phyloP scores from a whole-genome alignment of 768 basidiomycete genomes.

The Panaeolus cyanescens region DNA sequence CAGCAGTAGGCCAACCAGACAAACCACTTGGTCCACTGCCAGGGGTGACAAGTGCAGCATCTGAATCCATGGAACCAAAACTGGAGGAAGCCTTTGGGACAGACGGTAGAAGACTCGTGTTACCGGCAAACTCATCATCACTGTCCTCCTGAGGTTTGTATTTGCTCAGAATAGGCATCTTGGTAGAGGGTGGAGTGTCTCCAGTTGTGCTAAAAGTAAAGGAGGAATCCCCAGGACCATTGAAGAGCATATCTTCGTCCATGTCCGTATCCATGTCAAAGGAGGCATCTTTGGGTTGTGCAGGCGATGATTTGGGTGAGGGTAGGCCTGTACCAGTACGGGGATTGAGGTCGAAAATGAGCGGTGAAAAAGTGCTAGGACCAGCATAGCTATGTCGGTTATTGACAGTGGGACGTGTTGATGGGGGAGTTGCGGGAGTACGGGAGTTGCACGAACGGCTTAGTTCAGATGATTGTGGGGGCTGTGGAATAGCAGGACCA shows the following conservation, averaged over 20 bases:
- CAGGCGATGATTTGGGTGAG: slow-evolving; percentile 57
- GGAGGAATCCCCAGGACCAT: slow-evolving; percentile 45
- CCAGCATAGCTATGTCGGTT: slow-evolving; percentile 74
- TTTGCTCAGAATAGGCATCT: slow-evolving; percentile 59
- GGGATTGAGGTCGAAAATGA: slow-evolving; percentile 45
- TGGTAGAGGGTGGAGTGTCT: slow-evolving; percentile 55
- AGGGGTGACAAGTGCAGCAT: slow-evolving; percentile 74
- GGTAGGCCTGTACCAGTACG: slow-evolving; percentile 29
- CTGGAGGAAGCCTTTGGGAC: slow-evolving; percentile 66
- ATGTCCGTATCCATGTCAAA: slow-evolving; percentile 34
- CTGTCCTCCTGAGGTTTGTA: slow-evolving; percentile 69
- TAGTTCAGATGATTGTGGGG: slow-evolving; percentile 27
- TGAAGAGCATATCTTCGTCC: slow-evolving; percentile 61
- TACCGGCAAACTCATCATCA: slow-evolving; percentile 53
- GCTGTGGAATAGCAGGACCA: slow-evolving; percentile 52
- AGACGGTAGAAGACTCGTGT: slow-evolving; percentile 30
- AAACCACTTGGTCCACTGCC: slow-evolving; percentile 49
- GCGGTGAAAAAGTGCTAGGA: slow-evolving; percentile 26
- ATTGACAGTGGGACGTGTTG: slow-evolving; percentile 27
- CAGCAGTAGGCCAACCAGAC: slow-evolving; percentile 65
- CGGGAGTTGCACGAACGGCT: slow-evolving; percentile 13
- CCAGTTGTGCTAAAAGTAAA: slow-evolving; percentile 59
- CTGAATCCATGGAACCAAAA: slow-evolving; percentile 60
- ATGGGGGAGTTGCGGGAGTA: slow-evolving; percentile 17
- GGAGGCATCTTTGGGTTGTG: slow-evolving; percentile 18